Base-by-base conservation (phyloP, 2,329 filamentous ascomycete species). In the Triangularia setosa region DNA sequence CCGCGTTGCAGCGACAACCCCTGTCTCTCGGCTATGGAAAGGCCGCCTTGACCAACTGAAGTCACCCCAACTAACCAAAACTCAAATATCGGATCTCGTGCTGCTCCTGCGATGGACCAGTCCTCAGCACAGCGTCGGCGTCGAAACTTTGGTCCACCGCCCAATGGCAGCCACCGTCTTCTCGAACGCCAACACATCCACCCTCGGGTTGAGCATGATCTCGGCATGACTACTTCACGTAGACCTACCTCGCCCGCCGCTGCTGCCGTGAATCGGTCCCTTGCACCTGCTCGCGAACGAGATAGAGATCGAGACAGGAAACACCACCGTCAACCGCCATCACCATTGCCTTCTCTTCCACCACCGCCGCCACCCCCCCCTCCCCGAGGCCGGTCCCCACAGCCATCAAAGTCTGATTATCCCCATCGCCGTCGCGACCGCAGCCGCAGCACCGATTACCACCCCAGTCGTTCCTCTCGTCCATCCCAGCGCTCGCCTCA, bases 121-220 rank as follows among this genome's bases (percentile, higher is more conserved):
- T 68, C 68, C 56, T 66, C 69, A 69, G 61, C 67, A 64, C 53
- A 62, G 57, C 61, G 66, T 69, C 69, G 65, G 70, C 69, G 71
- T 71, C 75, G 75, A 73, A 71, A 79, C 76, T 64, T 65, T 64
- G 76, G 72, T 75, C 75, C 75, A 68, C 77, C 79, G 76, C 76
- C 76, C 75, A 74, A 78, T 74, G 76, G 79, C 75, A 72, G 72
- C 67, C 74, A 70, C 71, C 73, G 66, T 67, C 70, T 71, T 69
- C 72, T 69, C 69, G 71, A 67, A 44, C 60, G 73, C 71, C 73
- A 76, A 62, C 73, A 70, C 71, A 72, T 72, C 52, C 52, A 28
- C 73, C 74, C 76, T 69, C 73, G 73, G 72, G 71, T 75, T 70
- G 74, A 74, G 65, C 69, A 75, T 73, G 73, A 68, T 59, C 71